Percentiles rank a stretch among this genome's conserved stretches.
Conservation (phyloP, 2,329 filamentous ascomycete species). For the Parafenestella ontariensis region DNA sequence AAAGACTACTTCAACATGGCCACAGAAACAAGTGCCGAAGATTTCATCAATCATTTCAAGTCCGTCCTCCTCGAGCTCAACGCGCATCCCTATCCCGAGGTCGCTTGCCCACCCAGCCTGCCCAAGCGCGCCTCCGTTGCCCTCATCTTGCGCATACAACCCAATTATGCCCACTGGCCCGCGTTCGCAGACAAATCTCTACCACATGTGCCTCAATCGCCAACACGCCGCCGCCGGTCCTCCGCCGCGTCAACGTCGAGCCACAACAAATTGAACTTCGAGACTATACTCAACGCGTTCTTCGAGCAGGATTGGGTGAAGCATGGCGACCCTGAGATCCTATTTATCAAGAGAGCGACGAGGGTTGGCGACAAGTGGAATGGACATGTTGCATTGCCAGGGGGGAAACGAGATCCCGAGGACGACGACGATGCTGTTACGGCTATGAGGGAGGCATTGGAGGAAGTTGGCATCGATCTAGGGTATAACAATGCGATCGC, state of each 20-base stretch:
- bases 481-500: conserved; percentile 54
- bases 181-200: conserved; percentile 31
- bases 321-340: conserved; percentile 70
- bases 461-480: conserved; percentile 72
- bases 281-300: conserved; percentile 61
- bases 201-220: conserved; percentile 17
- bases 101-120: conserved; percentile 57
- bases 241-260: conserved; percentile 31
- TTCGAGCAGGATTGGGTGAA: conserved; percentile 71
- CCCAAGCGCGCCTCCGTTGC: conserved; percentile 71
- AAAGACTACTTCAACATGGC: conserved; percentile 17
- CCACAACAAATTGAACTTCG: conserved; percentile 39
- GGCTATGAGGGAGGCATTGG: conserved; percentile 68
- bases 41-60: conserved; percentile 51
- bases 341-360: conserved; percentile 74
- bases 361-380: conserved; percentile 73
- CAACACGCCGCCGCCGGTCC: conserved; percentile 33
- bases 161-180: conserved; percentile 63
- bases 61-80: conserved; percentile 52
- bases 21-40: conserved; percentile 22
- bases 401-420: conserved; percentile 70
- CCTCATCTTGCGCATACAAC: conserved; percentile 68
- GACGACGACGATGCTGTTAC: conserved; percentile 69
- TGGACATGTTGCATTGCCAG: conserved; percentile 71
- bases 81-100: conserved; percentile 56